phyloP scores from a whole-genome alignment of 345 rosid species.

The Eucalyptus sp. region DNA sequence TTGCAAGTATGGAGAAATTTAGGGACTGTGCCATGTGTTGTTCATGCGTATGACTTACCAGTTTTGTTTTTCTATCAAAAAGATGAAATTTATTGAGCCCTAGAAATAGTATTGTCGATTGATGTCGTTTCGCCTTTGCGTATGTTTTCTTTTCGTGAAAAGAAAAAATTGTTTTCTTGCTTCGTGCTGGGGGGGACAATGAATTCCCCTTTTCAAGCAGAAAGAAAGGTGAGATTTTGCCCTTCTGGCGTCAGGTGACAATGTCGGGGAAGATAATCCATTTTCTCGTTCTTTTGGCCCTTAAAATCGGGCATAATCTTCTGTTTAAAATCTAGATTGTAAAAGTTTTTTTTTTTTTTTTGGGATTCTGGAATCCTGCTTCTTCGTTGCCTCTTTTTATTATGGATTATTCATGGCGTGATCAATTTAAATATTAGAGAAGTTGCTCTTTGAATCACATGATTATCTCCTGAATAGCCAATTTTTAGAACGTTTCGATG shows the following conservation, averaged over 20 bases:
- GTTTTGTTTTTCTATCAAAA: not conserved
- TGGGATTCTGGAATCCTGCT: not conserved
- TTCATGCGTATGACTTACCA: not conserved
- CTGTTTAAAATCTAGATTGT: not conserved
- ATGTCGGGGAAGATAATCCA: not conserved
- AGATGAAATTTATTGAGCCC: not conserved
- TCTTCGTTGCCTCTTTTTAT: too few relatives aligned
- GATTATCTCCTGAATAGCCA: not conserved
- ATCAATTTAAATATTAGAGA: not conserved
- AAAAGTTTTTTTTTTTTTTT: not conserved
- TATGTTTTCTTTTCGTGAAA: not conserved
- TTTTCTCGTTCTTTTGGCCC: not conserved
- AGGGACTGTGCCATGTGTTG: not conserved
- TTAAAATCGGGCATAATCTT: not conserved
- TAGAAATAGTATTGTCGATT: not conserved
- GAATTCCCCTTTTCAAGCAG: not conserved
- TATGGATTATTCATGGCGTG: not conserved
- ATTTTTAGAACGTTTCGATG: not conserved
- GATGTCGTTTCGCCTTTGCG: not conserved
- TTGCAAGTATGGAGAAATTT: not conserved
- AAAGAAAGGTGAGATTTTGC: not conserved
- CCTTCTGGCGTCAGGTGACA: not conserved
- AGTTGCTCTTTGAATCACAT: not conserved
- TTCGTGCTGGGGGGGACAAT: not conserved
- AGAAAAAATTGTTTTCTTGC: not conserved